A percentile compares a stretch with the other conserved stretches of the same genome.
These are phyloP conservation scores for Teratosphaeria zuluensis DNA, from an alignment of 2,329 filamentous ascomycete species.

Conservation along the genomic window DNA sequence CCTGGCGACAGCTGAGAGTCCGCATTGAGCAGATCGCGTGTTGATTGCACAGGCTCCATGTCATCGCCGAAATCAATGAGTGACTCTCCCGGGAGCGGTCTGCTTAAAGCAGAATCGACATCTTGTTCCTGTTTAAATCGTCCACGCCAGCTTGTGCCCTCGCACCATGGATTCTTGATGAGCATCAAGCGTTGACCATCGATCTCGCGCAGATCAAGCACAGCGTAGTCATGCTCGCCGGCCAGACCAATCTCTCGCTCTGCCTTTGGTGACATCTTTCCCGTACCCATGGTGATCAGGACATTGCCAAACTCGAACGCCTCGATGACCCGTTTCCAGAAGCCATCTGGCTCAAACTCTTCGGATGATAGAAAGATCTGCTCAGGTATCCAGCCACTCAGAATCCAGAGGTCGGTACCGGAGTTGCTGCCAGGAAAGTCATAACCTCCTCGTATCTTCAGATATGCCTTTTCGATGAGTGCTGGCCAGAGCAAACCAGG, in stretches of 20 bases:
- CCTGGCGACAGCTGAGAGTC: conserved; percentile 46
- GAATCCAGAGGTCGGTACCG: conserved; percentile 82
- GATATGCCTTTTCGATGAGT: conserved; percentile 87
- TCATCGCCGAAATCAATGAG: conserved; percentile 17
- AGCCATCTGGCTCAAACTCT: conserved; percentile 62
- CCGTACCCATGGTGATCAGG: conserved; percentile 82
- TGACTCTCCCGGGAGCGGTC: conserved; percentile 3
- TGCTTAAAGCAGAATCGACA: background rate
- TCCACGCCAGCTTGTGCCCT: conserved; percentile 65
- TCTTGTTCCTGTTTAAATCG: conserved; percentile 20
- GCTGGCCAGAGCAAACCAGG: conserved; percentile 82
- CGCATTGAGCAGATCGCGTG: conserved; percentile 27
- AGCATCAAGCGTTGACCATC: conserved; percentile 59
- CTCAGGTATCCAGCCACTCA: conserved; percentile 95
- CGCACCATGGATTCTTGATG: conserved; percentile 93
- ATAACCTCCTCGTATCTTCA: conserved; percentile 91
- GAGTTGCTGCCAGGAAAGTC: conserved; percentile 98
- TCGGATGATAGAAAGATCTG: conserved; percentile 86
- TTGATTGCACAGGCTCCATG: conserved; percentile 18
- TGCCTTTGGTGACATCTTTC: conserved; percentile 65
- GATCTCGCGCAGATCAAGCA: conserved; percentile 65
- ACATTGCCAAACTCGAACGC: conserved; percentile 72
- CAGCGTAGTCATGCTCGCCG: conserved; percentile 87
- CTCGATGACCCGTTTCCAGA: conserved; percentile 69
- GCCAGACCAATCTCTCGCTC: conserved; percentile 74